phyloP scores from a whole-genome alignment of 2,329 filamentous ascomycete species.

The Ceratocystis smalleyi region DNA sequence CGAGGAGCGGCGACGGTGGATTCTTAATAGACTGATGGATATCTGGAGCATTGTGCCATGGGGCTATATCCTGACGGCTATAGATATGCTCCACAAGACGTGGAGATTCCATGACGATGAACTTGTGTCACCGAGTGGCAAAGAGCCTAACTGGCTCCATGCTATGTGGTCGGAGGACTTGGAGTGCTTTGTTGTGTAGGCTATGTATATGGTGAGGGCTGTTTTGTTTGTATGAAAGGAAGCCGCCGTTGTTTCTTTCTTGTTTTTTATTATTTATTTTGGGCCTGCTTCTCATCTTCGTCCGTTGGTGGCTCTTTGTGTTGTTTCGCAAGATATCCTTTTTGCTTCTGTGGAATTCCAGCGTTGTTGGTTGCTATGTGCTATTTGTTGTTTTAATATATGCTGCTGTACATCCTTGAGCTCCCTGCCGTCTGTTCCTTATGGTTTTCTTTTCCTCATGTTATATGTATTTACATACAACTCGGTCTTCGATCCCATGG shows the following conservation, averaged over 20 bases:
- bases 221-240: neutral
- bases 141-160: conserved; percentile 28
- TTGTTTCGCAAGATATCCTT: neutral
- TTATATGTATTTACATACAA: no score
- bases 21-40: conserved; percentile 32
- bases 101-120: conserved; percentile 30
- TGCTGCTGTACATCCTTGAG: neutral
- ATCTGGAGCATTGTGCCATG: conserved; percentile 34
- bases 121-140: conserved; percentile 11
- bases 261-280: conserved; percentile 3
- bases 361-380: no score
- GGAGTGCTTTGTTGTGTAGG: conserved; percentile 33
- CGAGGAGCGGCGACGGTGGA: conserved; percentile 33
- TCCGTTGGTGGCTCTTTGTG: neutral
- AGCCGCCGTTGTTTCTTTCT: neutral
- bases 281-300: neutral
- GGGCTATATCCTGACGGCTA: conserved; percentile 36
- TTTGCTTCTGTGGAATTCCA: neutral
- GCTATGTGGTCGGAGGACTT: conserved; percentile 30
- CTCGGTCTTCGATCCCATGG: no score
- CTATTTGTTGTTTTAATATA: neutral
- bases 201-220: no score
- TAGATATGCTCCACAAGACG: conserved; percentile 33
- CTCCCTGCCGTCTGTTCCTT: no score
- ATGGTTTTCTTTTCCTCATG: no score